A percentile compares a stretch with the other conserved stretches of the same genome.
phyloP scores from a whole-genome alignment of 2,329 filamentous ascomycete species.

The Penicillium sp. region DNA sequence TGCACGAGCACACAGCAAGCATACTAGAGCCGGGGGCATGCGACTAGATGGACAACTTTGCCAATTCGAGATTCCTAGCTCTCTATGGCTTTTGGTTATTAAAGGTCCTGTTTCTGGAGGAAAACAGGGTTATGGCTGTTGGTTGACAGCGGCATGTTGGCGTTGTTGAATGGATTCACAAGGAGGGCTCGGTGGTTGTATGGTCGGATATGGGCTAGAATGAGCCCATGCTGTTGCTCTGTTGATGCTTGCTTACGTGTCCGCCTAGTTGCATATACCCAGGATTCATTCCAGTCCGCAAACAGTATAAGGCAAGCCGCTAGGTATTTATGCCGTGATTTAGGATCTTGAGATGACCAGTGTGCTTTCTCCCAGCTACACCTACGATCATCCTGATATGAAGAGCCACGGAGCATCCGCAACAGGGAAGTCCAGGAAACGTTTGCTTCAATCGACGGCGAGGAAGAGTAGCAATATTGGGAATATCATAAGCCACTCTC shows the following conservation, averaged over 20 bases:
- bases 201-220: no score
- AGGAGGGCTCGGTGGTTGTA: no score
- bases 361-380: not conserved
- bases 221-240: not conserved
- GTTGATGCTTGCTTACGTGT: not conserved
- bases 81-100: not conserved
- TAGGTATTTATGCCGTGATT: no score
- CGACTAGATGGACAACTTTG: not conserved
- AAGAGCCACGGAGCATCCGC: no score
- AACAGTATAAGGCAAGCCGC: not conserved
- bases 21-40: not conserved
- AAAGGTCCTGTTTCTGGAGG: no score
- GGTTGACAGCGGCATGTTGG: no score
- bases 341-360: not conserved
- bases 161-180: no score
- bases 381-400: no score
- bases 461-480: not conserved
- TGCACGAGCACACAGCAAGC: slow-evolving; percentile 8
- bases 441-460: not conserved
- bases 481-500: slow-evolving; percentile 2
- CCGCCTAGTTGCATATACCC: slow-evolving; percentile 7
- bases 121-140: no score
- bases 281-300: not conserved
- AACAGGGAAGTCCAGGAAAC: not conserved
- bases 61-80: no score